Conservation (phyloP, 495 filamentous ascomycete species). For the Talaromyces borbonicus region DNA sequence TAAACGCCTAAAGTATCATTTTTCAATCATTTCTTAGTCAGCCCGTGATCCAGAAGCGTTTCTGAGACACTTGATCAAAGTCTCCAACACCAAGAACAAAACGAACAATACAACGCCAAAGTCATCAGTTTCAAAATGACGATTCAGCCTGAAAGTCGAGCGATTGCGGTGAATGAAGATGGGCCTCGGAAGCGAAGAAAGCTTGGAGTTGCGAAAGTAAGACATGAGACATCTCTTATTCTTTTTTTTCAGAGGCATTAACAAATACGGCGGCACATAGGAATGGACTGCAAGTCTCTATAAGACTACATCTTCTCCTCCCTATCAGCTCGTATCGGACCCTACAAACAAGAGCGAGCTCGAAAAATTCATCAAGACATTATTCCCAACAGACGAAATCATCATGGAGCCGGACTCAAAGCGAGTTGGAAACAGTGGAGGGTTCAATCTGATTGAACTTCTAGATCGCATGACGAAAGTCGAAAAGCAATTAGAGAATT, state of each 20-base stretch:
- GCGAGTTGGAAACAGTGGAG: slow-evolving; percentile 2
- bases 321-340: background rate
- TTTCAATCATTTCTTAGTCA: background rate
- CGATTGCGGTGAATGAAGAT: slow-evolving; percentile 1
- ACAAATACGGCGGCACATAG: background rate
- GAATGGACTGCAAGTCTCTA: slow-evolving; percentile 3
- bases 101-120: background rate
- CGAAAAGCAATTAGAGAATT: background rate
- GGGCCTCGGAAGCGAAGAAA: background rate
- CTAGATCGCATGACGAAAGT: background rate
- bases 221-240: background rate
- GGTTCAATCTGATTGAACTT: background rate
- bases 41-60: background rate
- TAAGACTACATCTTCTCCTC: background rate
- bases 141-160: background rate
- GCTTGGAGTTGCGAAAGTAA: background rate
- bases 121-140: background rate
- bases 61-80: background rate
- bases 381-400: slow-evolving; percentile 2
- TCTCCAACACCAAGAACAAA: background rate
- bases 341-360: slow-evolving; percentile 2
- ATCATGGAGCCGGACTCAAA: background rate
- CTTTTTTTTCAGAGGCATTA: background rate
- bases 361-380: background rate
- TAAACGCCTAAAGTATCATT: background rate